These are phyloP conservation scores for Calocybe cyanea DNA, from an alignment of 768 basidiomycete genomes.

Conservation along the genomic window DNA sequence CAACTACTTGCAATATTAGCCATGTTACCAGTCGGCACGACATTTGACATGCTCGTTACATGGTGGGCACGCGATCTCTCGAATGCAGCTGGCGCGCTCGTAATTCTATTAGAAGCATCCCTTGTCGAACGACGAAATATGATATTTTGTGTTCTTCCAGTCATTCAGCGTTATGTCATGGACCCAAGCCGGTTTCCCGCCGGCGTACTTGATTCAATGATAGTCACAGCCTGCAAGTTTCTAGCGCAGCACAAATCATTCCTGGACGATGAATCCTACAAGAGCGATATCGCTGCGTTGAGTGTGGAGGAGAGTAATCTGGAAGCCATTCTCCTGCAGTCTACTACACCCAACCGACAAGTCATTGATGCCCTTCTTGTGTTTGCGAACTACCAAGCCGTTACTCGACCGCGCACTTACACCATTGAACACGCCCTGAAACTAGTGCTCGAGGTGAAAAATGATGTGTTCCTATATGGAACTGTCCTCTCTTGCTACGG, in stretches of 20 bases:
- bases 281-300: background rate
- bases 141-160: slow-evolving; percentile 15
- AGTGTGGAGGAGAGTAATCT: slow-evolving; percentile 6
- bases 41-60: slow-evolving; percentile 12
- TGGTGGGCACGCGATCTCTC: slow-evolving; percentile 7
- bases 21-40: slow-evolving; percentile 2
- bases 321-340: slow-evolving; percentile 12
- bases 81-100: slow-evolving; percentile 2
- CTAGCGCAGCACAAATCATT: slow-evolving; percentile 10
- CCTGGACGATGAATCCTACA: slow-evolving; percentile 9
- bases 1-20: slow-evolving; percentile 16
- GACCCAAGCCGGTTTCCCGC: slow-evolving; percentile 7
- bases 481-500: background rate
- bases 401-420: slow-evolving; percentile 12
- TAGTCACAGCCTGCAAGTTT: slow-evolving; percentile 11
- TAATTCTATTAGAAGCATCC: slow-evolving; percentile 2
- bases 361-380: slow-evolving; percentile 14
- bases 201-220: slow-evolving; percentile 5
- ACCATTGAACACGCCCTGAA: slow-evolving; percentile 6
- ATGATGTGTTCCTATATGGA: background rate
- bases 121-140: slow-evolving; percentile 3
- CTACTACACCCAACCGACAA: background rate
- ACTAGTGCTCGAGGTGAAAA: background rate
- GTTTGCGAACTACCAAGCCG: slow-evolving; percentile 14
- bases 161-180: slow-evolving; percentile 18